phyloP scores from a whole-genome alignment of 1,284 basidiomycete genomes.

The Fomitiporia mediterranea region DNA sequence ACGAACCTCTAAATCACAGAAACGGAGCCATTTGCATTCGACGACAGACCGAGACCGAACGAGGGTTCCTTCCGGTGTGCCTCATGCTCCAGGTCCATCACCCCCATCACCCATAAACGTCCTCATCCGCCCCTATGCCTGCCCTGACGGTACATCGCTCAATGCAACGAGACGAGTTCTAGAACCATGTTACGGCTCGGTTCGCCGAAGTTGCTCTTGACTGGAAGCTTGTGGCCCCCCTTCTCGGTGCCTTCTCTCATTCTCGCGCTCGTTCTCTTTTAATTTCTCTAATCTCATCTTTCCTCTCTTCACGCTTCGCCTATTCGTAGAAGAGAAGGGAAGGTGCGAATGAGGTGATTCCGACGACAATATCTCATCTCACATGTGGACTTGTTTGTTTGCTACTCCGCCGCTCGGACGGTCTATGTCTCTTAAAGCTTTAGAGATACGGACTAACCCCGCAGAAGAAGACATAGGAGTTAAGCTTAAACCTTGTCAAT shows the following conservation, averaged over 20 bases:
- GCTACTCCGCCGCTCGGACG: background rate
- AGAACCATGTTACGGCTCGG: background rate
- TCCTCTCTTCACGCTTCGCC: background rate
- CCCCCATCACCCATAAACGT: background rate
- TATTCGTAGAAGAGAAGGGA: too few relatives aligned
- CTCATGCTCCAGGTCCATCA: conserved; percentile 5
- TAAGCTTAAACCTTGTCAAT: conserved; percentile 2
- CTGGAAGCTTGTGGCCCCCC: background rate
- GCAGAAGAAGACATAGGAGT: background rate
- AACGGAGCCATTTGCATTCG: background rate
- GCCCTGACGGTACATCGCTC: background rate
- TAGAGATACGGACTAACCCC: background rate
- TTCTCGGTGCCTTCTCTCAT: background rate
- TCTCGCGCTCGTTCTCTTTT: background rate
- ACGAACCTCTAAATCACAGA: background rate
- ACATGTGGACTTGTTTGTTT: too few relatives aligned
- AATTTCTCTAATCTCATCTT: background rate
- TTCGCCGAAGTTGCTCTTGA: background rate
- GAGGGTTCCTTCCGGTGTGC: conserved; percentile 11
- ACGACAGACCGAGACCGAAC: background rate
- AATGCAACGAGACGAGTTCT: background rate
- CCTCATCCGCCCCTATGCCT: background rate
- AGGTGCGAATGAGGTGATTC: too few relatives aligned
- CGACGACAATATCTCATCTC: too few relatives aligned
- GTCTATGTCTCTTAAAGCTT: background rate